Conservation (phyloP, 208 protist genomes). For the Crithidia expoeki region DNA sequence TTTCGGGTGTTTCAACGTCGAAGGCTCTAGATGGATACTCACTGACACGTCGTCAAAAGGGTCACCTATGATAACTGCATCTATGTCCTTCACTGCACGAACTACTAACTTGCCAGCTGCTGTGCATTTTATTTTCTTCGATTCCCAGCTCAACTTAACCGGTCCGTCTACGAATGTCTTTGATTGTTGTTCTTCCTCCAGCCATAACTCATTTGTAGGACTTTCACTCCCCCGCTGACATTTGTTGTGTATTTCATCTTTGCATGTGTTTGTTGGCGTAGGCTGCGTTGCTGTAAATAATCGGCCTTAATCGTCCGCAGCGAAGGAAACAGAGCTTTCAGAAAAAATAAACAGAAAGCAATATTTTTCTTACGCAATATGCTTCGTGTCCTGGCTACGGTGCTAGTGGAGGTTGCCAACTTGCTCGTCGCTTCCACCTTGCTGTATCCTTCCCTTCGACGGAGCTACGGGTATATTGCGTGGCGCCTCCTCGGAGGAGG, state of each 20-base stretch:
- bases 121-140: conserved; percentile 12
- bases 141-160: not conserved
- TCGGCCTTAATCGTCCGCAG: no score
- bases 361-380: not conserved
- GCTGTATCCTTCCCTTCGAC: not conserved
- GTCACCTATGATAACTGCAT: not conserved
- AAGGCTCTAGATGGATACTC: not conserved
- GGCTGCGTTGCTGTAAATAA: no score
- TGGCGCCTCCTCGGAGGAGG: not conserved
- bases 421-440: not conserved
- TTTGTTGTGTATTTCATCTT: no score
- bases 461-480: not conserved
- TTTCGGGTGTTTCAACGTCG: no score
- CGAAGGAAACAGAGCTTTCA: no score
- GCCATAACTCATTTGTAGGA: no score
- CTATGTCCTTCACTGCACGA: conserved; percentile 1
- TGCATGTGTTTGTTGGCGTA: no score
- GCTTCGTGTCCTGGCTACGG: not conserved
- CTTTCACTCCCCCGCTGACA: no score
- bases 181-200: no score
- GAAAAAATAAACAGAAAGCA: not conserved
- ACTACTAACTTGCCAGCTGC: conserved; percentile 3
- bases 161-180: not conserved
- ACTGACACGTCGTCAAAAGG: not conserved
- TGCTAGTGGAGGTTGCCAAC: not conserved